phyloP scores from a whole-genome alignment of 495 filamentous ascomycete genomes.

The Hypoxylon perforatum region DNA sequence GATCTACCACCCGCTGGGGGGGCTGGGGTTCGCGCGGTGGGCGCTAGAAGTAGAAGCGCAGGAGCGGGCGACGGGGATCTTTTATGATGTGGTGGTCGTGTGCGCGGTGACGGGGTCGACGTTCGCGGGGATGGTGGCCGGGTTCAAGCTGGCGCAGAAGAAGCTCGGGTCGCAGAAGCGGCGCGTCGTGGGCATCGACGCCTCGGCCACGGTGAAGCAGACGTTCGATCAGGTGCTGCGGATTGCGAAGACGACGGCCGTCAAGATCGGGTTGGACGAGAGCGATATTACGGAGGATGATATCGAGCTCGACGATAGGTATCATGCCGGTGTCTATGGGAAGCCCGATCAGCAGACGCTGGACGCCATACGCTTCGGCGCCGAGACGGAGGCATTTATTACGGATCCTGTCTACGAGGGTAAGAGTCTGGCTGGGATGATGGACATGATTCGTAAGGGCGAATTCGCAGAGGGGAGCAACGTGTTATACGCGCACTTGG shows the following conservation, averaged over 20 bases:
- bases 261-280: conserved; percentile 64
- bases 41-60: conserved; percentile 70
- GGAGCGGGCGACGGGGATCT: conserved; percentile 65
- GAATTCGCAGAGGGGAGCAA: conserved; percentile 64
- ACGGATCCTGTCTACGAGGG: conserved; percentile 77
- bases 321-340: conserved; percentile 70
- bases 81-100: conserved; percentile 70
- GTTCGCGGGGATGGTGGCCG: conserved; percentile 71
- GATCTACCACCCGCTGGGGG: conserved; percentile 74
- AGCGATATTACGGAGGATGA: conserved; percentile 66
- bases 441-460: conserved; percentile 68
- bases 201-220: conserved; percentile 64
- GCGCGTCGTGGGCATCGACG: conserved; percentile 70
- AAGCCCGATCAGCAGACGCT: conserved; percentile 66
- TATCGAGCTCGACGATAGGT: conserved; percentile 69
- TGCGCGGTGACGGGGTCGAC: conserved; percentile 73
- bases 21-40: conserved; percentile 72
- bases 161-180: conserved; percentile 51
- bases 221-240: conserved; percentile 68
- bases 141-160: conserved; percentile 68
- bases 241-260: conserved; percentile 68
- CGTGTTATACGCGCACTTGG: conserved; percentile 72
- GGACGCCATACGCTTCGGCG: conserved; percentile 70
- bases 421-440: conserved; percentile 73
- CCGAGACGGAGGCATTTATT: conserved; percentile 70